Base-by-base conservation (phyloP, 306 rosid genomes). In the Mimosa pudica region DNA sequence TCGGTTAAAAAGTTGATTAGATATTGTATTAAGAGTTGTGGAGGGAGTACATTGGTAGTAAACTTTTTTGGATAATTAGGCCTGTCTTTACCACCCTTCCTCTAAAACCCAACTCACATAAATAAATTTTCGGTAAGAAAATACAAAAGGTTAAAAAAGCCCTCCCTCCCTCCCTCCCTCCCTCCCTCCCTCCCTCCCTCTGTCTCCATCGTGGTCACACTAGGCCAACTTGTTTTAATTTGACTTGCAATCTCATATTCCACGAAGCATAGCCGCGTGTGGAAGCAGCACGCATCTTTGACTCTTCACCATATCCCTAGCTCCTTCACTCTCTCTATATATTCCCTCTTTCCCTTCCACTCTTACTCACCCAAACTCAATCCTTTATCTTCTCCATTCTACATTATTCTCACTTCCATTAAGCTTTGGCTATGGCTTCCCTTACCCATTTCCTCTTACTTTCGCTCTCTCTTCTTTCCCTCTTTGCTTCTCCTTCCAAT, bases 391-490 rank as follows among this genome's bases (percentile, higher is more conserved):
- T 57, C 24, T 54, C 24, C 2, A 2, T 54, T n/a, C 63, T 57
- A 24, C 30, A 24, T 24, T 5, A 17, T 54, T 17, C 24, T 52
- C 20, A 16, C 8, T 16, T 52, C 8, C 63, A n/a, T 17, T 32
- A 7, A 58, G 32, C 64, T 60, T 76, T 18, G 41, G 16, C 70
- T 7, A 87, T 88, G 92, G 85, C 87, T 2, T 71, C 82, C 20
- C 41, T 44, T 20, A 65, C 76, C 49, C 69, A 52, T 4, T 55
- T 85, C 11, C 71, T 82, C 45, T 74, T 33, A 64, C 20, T 81
- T 66, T 17, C 81, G 55, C 7, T 80, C 20, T 74, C 78, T 11
- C 10, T 83, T 38, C 62, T 80, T 60, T 85, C 74, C 79, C 77
- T 86, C 48, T 18, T 86, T 3, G 65, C 86, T 2, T 86, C 55